Evolutionary conservation across 768 basidiomycete species (phyloP).

Genomic region (Lactifluus hygrophoroides): DNA sequence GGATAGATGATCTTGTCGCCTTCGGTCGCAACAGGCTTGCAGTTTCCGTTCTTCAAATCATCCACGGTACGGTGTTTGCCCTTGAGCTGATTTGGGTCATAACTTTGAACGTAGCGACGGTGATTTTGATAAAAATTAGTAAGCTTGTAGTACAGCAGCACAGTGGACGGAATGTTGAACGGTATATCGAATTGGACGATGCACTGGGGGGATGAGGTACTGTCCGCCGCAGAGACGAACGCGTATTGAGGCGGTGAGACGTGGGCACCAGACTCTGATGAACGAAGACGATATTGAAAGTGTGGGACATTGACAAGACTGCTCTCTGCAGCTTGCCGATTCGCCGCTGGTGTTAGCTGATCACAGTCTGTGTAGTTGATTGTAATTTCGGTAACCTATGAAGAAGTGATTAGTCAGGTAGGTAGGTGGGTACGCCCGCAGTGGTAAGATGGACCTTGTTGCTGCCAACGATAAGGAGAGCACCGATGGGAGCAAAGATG

Average conservation of each 20-base stretch:
- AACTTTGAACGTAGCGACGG: conserved; percentile 90
- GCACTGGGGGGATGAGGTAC: conserved; percentile 47
- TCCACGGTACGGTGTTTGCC: conserved; percentile 48
- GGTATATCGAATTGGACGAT: conserved; percentile 78
- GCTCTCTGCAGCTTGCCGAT: conserved; percentile 32
- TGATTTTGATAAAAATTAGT: conserved; percentile 99
- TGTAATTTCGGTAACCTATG: conserved; percentile 82
- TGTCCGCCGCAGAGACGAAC: conserved; percentile 46
- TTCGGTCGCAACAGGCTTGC: conserved; percentile 67
- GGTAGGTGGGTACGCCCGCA: not conserved
- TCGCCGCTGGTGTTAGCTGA: conserved; percentile 36
- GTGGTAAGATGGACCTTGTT: conserved; percentile 38
- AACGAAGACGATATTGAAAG: conserved; percentile 57
- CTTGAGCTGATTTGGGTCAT: conserved; percentile 76
- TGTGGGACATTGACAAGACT: conserved; percentile 51
- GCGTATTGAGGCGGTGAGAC: conserved; percentile 60
- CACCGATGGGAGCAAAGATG: conserved; percentile 94
- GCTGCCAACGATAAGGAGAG: conserved; percentile 87
- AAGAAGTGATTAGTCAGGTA: not conserved
- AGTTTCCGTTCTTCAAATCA: conserved; percentile 62
- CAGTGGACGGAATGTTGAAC: conserved; percentile 57
- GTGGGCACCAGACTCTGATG: conserved; percentile 43
- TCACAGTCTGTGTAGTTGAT: conserved; percentile 96
- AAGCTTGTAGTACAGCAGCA: conserved; percentile 94
- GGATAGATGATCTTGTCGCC: conserved; percentile 69